Percentiles rank a stretch among this genome's conserved stretches.
Conservation (phyloP, 352 stramenopile genomes). For the Thraustochytrium sp. region DNA sequence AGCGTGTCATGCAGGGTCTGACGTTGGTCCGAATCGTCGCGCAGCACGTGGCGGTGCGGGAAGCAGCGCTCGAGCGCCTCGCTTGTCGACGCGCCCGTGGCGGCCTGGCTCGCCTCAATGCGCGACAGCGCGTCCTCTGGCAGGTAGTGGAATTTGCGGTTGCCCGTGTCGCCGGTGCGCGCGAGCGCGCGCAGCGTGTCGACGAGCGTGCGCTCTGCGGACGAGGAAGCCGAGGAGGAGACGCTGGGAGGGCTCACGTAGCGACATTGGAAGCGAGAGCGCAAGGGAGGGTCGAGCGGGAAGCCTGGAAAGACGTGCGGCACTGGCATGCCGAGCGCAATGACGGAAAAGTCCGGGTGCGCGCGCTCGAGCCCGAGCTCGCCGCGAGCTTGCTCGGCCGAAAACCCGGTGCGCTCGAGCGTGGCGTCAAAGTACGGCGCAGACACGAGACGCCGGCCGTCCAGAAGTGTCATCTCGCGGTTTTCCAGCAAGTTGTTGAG, state of each 20-base stretch:
- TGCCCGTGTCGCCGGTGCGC: slow-evolving; percentile 8
- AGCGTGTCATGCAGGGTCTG: background rate
- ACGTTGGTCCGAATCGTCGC: background rate
- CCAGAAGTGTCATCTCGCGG: slow-evolving; percentile 86
- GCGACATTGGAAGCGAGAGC: slow-evolving; percentile 71
- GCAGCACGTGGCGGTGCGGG: background rate
- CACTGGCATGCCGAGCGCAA: slow-evolving; percentile 75
- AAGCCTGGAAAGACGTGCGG: slow-evolving; percentile 68
- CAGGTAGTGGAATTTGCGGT: slow-evolving; percentile 29
- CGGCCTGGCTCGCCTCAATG: background rate
- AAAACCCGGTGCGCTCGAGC: background rate
- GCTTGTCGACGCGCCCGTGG: background rate
- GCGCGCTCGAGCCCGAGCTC: slow-evolving; percentile 58
- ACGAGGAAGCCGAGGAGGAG: background rate
- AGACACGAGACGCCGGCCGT: slow-evolving; percentile 79
- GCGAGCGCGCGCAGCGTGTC: background rate
- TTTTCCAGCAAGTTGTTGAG: slow-evolving; percentile 95
- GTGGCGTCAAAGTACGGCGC: slow-evolving; percentile 48
- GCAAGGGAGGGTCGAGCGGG: slow-evolving; percentile 71
- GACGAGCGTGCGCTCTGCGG: background rate
- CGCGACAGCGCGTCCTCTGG: background rate
- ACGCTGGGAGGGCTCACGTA: slow-evolving; percentile 51
- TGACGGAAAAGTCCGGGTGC: slow-evolving; percentile 84
- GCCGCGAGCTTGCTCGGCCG: slow-evolving; percentile 38
- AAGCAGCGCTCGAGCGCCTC: background rate